Evolutionary conservation across 441 rosid genomes (phyloP).

Genomic region (Jatropha multifida): DNA sequence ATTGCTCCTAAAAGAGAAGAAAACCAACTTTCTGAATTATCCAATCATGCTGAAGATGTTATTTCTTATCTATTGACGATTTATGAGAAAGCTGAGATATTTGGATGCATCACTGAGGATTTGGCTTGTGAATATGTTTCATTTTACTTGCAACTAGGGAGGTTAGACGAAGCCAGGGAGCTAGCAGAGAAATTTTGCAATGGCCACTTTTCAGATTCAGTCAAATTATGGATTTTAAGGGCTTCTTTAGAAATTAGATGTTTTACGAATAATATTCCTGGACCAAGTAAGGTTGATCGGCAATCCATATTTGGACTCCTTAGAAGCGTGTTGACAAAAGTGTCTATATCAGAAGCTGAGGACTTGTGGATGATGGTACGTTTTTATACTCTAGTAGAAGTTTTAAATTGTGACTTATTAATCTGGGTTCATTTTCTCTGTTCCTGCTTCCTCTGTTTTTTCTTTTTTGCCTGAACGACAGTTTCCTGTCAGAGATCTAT

Average conservation of each 20-base stretch:
- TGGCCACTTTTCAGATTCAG: constrained; percentile 50
- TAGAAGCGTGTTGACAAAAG: constrained; percentile 42
- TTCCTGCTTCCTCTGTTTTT: too few relatives aligned
- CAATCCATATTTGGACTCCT: constrained; percentile 50
- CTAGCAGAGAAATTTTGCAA: constrained; percentile 61
- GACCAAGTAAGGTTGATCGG: constrained; percentile 48
- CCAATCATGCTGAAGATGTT: constrained; percentile 28
- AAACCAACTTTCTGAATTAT: constrained; percentile 17
- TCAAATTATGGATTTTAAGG: constrained; percentile 60
- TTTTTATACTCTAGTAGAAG: not conserved
- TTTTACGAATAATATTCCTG: constrained; percentile 31
- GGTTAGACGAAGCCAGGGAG: constrained; percentile 53
- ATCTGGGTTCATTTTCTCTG: not conserved
- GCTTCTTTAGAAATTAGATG: constrained; percentile 53
- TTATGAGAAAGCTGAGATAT: constrained; percentile 64
- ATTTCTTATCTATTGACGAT: constrained; percentile 46
- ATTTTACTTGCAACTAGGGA: constrained; percentile 62
- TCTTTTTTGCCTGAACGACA: not conserved
- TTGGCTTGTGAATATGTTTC: constrained; percentile 66
- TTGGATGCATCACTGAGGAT: constrained; percentile 61
- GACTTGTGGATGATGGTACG: constrained; percentile 80
- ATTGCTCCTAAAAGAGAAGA: constrained; percentile 36
- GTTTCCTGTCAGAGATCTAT: not conserved
- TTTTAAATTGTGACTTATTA: not conserved
- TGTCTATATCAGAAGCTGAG: constrained; percentile 59